Evolutionary conservation across 345 rosid genomes (phyloP).

Genomic region (Sisymbrium irio): DNA sequence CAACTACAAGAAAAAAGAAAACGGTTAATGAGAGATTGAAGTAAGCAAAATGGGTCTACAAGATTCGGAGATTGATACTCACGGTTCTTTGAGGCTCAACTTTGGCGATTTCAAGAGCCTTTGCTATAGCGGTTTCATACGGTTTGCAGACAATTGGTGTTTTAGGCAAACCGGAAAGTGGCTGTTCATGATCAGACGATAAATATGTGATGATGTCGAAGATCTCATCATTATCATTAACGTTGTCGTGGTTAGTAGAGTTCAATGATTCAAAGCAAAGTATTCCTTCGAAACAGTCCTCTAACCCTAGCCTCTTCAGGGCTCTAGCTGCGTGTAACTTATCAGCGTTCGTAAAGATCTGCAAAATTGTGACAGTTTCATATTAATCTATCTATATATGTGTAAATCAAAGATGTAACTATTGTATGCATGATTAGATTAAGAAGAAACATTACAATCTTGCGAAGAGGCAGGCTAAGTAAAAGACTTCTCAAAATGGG

Average conservation of each 20-base stretch:
- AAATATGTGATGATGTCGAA: conserved; percentile 64
- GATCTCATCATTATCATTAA: conserved; percentile 28
- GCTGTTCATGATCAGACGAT: conserved; percentile 19
- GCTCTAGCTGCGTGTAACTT: conserved; percentile 59
- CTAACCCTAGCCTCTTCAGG: conserved; percentile 65
- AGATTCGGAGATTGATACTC: conserved; percentile 20
- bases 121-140: conserved; percentile 52
- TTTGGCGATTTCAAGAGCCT: conserved; percentile 62
- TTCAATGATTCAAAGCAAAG: conserved; percentile 79
- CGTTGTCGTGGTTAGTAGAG: conserved; percentile 31
- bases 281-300: conserved; percentile 79
- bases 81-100: conserved; percentile 71
- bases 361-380: not conserved
- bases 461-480: conserved; percentile 59
- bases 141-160: conserved; percentile 83
- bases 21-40: not conserved
- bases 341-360: conserved; percentile 88
- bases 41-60: not conserved
- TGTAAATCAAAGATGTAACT: not conserved
- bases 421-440: not conserved
- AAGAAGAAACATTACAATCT: conserved; percentile 43
- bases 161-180: conserved; percentile 42
- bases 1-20: conserved; percentile 33
- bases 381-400: not conserved
- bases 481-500: conserved; percentile 67